Base-by-base conservation (phyloP, 2,329 filamentous ascomycete species). In the Cladophialophora chaetospira region DNA sequence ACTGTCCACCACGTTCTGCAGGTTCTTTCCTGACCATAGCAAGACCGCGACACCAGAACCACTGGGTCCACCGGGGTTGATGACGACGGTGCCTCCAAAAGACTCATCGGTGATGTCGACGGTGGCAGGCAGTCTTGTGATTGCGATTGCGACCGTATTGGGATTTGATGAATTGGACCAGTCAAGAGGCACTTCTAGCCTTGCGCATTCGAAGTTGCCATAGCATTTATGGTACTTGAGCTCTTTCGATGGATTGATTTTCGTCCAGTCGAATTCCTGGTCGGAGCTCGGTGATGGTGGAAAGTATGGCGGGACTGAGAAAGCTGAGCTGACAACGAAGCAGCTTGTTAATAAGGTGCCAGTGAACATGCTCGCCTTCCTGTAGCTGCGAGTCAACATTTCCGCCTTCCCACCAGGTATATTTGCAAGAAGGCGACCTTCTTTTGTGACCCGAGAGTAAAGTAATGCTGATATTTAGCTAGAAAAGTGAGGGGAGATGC, bases 111-210 rank as follows among this genome's bases (percentile, higher is more conserved):
- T 23, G 8, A 47, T 33, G 26, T 59, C 52, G n/a, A 67, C 64
- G 8, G 40, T 73, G 3, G 78, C 78, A 0, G 79, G 76, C 5
- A 75, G 68, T 25, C 74, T 75, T n/a, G 75, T 71, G 8, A 82
- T 66, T 3, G 78, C 78, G 23, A 82, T 61, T 2, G 70, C 70
- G 17, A 78, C 70, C 17, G 66, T 65, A 40, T 69, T 70, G 33
- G 31, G 69, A 63, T 33, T 74, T 69, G 0, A 66, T 64, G 3
- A 68, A 66, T 63, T 57, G 28, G 75, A 71, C 67, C 75, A 79
- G 62, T 77, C 76, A 66, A 82, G 73, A 0, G 79, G 80, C 0
- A 81, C 71, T 43, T 75, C 68, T 3, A 82, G 67, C 4, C 75
- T 71, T n/a, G 79, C 77, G 58, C 79, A 82, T 61, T 78, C 71